These are phyloP conservation scores for Ogataea corticis DNA, from an alignment of 805 yeast species.

Conservation along the genomic window DNA sequence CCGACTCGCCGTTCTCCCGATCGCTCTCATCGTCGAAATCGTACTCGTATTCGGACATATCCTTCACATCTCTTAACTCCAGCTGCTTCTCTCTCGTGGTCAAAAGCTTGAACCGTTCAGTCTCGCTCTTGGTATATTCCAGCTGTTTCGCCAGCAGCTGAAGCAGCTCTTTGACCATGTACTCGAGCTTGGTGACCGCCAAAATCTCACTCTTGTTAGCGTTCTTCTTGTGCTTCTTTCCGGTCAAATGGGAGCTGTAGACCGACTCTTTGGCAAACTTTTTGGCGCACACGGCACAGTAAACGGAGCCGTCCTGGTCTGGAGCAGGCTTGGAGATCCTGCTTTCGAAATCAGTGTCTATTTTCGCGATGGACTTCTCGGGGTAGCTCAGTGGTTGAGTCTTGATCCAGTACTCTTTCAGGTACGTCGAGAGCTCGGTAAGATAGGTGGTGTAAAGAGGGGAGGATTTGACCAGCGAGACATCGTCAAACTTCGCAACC, in stretches of 20 bases:
- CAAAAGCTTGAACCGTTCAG: constrained; percentile 64
- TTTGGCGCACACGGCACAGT: constrained; percentile 66
- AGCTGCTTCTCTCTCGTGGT: constrained; percentile 68
- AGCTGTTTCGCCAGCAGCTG: constrained; percentile 42
- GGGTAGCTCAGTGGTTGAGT: constrained; percentile 50
- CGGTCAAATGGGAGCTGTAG: constrained; percentile 64
- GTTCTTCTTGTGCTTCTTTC: constrained; percentile 73
- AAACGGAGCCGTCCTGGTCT: constrained; percentile 36
- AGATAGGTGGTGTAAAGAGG: constrained; percentile 47
- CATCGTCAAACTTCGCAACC: constrained; percentile 17
- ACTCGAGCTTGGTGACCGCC: constrained; percentile 32
- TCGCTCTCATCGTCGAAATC: constrained; percentile 31
- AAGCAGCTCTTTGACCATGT: constrained; percentile 39
- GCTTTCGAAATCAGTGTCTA: constrained; percentile 22
- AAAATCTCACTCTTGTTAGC: constrained; percentile 15
- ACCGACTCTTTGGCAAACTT: constrained; percentile 64
- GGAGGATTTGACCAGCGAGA: constrained; percentile 30
- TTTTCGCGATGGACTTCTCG: constrained; percentile 29
- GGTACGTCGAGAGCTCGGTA: constrained; percentile 46
- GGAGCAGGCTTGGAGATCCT: constrained; percentile 1
- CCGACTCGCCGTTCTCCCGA: constrained; percentile 20
- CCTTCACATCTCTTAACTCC: constrained; percentile 44
- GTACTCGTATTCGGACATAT: constrained; percentile 34
- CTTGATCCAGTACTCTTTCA: constrained; percentile 47
- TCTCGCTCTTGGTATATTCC: constrained; percentile 54